Evolutionary conservation across 2,329 filamentous ascomycete species (phyloP).

Genomic region (Gnomoniopsis smithogilvyi): DNA sequence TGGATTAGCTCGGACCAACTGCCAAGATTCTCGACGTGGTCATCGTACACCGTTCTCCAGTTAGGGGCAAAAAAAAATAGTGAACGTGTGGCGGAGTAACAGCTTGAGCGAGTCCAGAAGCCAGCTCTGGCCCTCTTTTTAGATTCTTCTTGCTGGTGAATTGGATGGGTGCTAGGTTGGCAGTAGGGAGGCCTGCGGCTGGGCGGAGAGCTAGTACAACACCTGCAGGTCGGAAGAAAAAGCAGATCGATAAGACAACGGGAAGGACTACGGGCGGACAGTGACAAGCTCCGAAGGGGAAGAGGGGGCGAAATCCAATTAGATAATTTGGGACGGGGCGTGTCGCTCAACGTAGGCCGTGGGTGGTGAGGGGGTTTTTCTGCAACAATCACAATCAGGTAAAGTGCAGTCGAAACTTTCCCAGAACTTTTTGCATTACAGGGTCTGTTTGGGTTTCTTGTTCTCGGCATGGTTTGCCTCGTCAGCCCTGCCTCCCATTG

Average conservation of each 20-base stretch:
- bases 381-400: background rate
- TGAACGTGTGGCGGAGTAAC: background rate
- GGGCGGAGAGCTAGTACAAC: background rate
- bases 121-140: background rate
- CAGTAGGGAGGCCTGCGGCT: background rate
- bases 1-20: background rate
- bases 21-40: background rate
- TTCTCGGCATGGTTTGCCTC: background rate
- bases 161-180: background rate
- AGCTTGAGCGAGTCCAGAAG: background rate
- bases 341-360: no score
- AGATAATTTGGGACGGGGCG: background rate
- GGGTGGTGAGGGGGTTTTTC: no score
- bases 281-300: background rate
- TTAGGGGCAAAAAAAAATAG: background rate
- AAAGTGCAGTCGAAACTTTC: background rate
- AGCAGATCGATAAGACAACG: slow-evolving; percentile 1
- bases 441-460: background rate
- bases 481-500: no score
- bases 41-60: background rate
- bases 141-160: background rate
- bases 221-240: background rate
- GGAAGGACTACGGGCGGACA: background rate
- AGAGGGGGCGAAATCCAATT: background rate
- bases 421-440: background rate